A percentile compares a stretch with the other conserved stretches of the same genome.
Evolutionary conservation across 2,329 filamentous ascomycete species (phyloP).

Genomic region (Trichoderma asperellum): DNA sequence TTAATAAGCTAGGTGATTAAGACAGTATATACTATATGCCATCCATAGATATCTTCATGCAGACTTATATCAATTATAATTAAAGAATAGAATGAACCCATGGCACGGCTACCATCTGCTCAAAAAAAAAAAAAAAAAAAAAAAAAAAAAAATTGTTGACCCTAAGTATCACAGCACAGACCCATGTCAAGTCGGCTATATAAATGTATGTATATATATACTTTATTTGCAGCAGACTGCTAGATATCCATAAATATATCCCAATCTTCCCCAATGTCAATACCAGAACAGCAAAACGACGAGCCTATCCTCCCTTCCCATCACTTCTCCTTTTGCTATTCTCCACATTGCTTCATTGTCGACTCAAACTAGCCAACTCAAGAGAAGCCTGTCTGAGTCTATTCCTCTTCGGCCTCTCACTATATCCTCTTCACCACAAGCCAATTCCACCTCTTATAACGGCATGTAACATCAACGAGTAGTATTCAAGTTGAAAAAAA

Average conservation of each 20-base stretch:
- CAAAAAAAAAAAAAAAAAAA: too few relatives aligned
- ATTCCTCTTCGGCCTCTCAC: neutral
- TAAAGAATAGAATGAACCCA: neutral
- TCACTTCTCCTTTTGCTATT: neutral
- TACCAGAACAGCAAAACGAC: neutral
- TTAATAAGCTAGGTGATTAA: neutral
- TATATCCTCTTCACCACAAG: neutral
- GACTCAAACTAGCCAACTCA: neutral
- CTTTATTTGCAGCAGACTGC: neutral
- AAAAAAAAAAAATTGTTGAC: too few relatives aligned
- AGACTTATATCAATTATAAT: neutral
- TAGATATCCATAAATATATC: neutral
- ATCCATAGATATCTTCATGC: neutral
- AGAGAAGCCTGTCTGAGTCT: neutral
- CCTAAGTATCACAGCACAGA: neutral
- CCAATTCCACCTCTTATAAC: slow-evolving; percentile 11
- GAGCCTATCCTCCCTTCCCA: neutral
- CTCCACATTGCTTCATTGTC: neutral
- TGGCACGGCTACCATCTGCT: too few relatives aligned
- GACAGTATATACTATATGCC: neutral
- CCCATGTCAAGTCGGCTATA: neutral
- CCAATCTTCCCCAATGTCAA: neutral
- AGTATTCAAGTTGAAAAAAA: neutral
- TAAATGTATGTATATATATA: slow-evolving; percentile 1
- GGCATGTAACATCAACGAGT: neutral